Base-by-base conservation (phyloP, 129 eudicot genomes). In the Chrysanthemum makinoi region DNA sequence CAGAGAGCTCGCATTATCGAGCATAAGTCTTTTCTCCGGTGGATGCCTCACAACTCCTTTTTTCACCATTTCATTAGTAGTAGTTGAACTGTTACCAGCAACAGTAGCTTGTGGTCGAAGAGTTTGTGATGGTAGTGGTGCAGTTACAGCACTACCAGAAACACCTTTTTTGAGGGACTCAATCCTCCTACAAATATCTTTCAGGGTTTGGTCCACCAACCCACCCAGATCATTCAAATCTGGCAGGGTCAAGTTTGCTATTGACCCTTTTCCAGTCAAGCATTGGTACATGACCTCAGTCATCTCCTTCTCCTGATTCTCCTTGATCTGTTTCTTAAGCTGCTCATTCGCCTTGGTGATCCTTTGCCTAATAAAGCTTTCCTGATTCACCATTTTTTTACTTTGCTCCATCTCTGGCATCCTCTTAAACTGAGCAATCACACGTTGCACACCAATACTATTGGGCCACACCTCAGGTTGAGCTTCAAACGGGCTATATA, bases 271-370 rank as follows among this genome's bases (percentile, higher is more conserved):
- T 1, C 84, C 91, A 1, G 68, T 75, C 76, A 86, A 53, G 53
- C 91, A 83, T 65, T 78, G 83, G 72, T 77, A 81, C 88, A 86
- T 83, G 1, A 83, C 66, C 24, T 81, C 83, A 3, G 82, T 81
- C 60, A 86, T 79, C 72, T 83, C 83, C 75, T 84, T 84, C 75
- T 79, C 92, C 0, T 82, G 68, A 22, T 86, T 86, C 16, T 83
- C 88, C 71, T 61, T 81, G 30, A 67, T 56, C 30, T 80, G 80
- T 54, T 80, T 80, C 46, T 80, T 74, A 30, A 80, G 73, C 62
- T 74, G 80, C 63, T 80, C 72, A 19, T 33, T 69, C 1, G 80
- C 72, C 26, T 80, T 80, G 2, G 55, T 65, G 44, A 80, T 80
- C 79, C 83, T 80, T 49, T 80, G 66, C 80, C 62, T 63, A 17